These are phyloP conservation scores for Fraxinus ornus DNA, from an alignment of 305 asterid species.

Conservation along the genomic window DNA sequence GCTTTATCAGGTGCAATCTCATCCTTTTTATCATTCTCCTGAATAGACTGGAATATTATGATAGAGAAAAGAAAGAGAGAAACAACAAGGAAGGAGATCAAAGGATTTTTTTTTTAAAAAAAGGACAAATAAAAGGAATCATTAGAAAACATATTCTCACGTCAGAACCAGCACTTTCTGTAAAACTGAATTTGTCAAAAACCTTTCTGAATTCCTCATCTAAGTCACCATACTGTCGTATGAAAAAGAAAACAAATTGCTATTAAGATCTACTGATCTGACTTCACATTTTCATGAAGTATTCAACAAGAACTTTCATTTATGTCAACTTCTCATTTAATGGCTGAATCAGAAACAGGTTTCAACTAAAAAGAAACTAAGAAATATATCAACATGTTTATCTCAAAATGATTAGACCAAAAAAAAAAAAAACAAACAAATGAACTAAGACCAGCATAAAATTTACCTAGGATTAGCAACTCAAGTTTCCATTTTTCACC, in stretches of 20 bases:
- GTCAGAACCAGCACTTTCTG: slow-evolving; percentile 53
- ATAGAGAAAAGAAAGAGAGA: slow-evolving; percentile 6
- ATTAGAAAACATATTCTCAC: slow-evolving; percentile 36
- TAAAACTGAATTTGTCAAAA: slow-evolving; percentile 79
- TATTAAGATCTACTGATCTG: not conserved
- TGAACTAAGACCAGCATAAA: not conserved
- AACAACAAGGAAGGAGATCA: not conserved
- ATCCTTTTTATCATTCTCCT: slow-evolving; percentile 74
- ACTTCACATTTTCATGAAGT: not conserved
- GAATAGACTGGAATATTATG: slow-evolving; percentile 7
- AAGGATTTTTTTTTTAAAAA: slow-evolving; percentile 2
- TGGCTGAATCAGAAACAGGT: slow-evolving; percentile 8
- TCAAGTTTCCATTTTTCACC: not conserved
- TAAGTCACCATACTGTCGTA: slow-evolving; percentile 51
- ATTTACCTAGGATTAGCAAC: not conserved
- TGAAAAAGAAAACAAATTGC: not conserved
- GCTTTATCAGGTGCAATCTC: slow-evolving; percentile 59
- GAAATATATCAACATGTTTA: not conserved
- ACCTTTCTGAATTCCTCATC: slow-evolving; percentile 82
- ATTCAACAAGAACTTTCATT: not conserved
- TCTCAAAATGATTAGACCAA: not conserved
- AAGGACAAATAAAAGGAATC: slow-evolving; percentile 12
- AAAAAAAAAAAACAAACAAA: not conserved
- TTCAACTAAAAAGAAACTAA: not conserved
- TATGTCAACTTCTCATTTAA: not conserved